These are phyloP conservation scores for Leccinum solheimii DNA, from an alignment of 1,284 basidiomycete species.

Conservation along the genomic window DNA sequence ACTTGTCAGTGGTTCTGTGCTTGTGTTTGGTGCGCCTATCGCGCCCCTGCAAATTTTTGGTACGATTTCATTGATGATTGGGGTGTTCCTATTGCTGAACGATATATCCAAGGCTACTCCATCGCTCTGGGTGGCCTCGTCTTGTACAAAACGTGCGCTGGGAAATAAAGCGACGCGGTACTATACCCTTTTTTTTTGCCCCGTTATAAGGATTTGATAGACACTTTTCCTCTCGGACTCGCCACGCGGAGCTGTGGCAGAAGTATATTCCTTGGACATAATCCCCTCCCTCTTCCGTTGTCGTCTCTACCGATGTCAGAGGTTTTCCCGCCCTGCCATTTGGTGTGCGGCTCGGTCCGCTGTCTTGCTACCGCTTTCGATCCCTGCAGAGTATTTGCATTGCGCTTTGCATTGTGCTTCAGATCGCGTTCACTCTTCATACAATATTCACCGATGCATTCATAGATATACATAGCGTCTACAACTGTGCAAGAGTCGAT, in stretches of 20 bases:
- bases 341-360: not conserved
- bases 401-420: not conserved
- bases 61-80: slow-evolving; percentile 35
- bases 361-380: not conserved
- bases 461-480: slow-evolving; percentile 12
- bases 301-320: not conserved
- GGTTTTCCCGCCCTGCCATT: not conserved
- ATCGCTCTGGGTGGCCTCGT: slow-evolving; percentile 81
- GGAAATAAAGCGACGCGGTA: slow-evolving; percentile 44
- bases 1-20: slow-evolving; percentile 86
- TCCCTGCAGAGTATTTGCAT: not conserved
- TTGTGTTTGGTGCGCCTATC: slow-evolving; percentile 79
- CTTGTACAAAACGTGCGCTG: slow-evolving; percentile 77
- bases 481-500: slow-evolving; percentile 2
- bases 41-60: slow-evolving; percentile 87
- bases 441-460: not conserved
- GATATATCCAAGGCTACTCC: slow-evolving; percentile 60
- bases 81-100: slow-evolving; percentile 2
- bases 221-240: not conserved
- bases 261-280: slow-evolving; percentile 10
- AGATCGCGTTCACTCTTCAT: not conserved
- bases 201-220: not conserved
- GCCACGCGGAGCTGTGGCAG: not conserved
- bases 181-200: not conserved
- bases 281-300: not conserved